Conservation (phyloP, 192 early-diverging fungal species). For the Diversispora eburnea region DNA sequence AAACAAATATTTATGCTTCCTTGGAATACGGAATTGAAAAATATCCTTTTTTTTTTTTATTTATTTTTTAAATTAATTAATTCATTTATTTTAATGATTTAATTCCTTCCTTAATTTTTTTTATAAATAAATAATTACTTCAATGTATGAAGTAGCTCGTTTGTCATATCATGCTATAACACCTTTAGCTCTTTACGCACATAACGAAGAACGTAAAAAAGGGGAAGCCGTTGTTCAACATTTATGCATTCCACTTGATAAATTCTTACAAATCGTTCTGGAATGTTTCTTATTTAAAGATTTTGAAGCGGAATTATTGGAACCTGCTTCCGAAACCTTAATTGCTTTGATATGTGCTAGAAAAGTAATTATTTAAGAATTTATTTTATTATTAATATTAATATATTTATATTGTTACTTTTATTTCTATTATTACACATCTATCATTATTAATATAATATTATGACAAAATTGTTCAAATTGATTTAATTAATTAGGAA, state of each 20-base stretch:
- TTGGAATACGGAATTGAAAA: conserved; percentile 62
- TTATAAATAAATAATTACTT: not conserved
- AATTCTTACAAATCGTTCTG: conserved; percentile 51
- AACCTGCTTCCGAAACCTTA: conserved; percentile 56
- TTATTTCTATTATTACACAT: too few relatives aligned
- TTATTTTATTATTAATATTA: not conserved
- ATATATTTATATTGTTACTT: not conserved
- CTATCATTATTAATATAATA: too few relatives aligned
- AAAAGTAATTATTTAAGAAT: conserved; percentile 32
- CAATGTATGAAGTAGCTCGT: conserved; percentile 47
- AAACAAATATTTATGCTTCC: conserved; percentile 55
- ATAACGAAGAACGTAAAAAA: conserved; percentile 41
- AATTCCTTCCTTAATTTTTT: not conserved
- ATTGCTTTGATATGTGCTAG: conserved; percentile 54
- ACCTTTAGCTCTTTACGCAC: conserved; percentile 52
- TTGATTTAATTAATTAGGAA: conserved; percentile 29
- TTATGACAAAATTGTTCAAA: too few relatives aligned
- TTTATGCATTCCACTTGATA: conserved; percentile 39
- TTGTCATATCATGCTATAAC: conserved; percentile 62
- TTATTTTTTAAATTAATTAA: not conserved
- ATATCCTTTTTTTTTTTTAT: conserved; percentile 35
- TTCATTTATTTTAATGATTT: not conserved
- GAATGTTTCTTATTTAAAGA: conserved; percentile 60
- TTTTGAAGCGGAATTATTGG: conserved; percentile 59
- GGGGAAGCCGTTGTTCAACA: conserved; percentile 29